phyloP scores from a whole-genome alignment of 1,139 yeast species.

The Lodderomyces theae region DNA sequence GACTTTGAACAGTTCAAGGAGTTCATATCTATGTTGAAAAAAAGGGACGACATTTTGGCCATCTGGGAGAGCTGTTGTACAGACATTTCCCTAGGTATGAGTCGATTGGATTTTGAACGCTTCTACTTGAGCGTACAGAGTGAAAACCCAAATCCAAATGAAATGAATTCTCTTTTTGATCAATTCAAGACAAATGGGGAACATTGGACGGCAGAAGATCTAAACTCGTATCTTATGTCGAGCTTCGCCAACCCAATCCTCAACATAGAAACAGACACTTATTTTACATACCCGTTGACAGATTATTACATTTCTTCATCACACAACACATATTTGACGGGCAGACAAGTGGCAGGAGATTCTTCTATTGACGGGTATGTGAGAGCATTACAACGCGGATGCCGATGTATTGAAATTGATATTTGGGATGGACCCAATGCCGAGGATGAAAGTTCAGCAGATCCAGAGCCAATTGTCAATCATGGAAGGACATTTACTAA shows the following conservation, averaged over 20 bases:
- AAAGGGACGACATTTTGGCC: constrained; percentile 29
- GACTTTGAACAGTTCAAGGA: constrained; percentile 69
- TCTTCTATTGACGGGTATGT: constrained; percentile 91
- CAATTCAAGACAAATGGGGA: constrained; percentile 36
- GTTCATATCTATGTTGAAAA: constrained; percentile 55
- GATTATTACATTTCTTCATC: constrained; percentile 90
- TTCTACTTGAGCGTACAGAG: constrained; percentile 54
- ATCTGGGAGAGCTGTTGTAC: constrained; percentile 30
- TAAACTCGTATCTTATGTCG: constrained; percentile 52
- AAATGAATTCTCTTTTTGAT: constrained; percentile 37
- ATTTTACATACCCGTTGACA: constrained; percentile 67
- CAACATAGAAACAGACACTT: constrained; percentile 26
- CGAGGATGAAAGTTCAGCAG: constrained; percentile 1
- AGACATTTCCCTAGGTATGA: constrained; percentile 40
- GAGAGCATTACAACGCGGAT: constrained; percentile 86
- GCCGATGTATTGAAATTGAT: constrained; percentile 90
- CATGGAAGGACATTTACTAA: constrained; percentile 87
- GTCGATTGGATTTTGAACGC: constrained; percentile 34
- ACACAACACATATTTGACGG: constrained; percentile 88
- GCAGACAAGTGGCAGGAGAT: constrained; percentile 88
- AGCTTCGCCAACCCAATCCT: constrained; percentile 37
- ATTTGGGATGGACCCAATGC: constrained; percentile 76
- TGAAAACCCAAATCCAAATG: constrained; percentile 35
- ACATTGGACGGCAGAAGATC: constrained; percentile 46
- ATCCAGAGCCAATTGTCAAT: constrained; percentile 72